Conservation (phyloP, 2,329 filamentous ascomycete genomes). For the Fusarium longipes region DNA sequence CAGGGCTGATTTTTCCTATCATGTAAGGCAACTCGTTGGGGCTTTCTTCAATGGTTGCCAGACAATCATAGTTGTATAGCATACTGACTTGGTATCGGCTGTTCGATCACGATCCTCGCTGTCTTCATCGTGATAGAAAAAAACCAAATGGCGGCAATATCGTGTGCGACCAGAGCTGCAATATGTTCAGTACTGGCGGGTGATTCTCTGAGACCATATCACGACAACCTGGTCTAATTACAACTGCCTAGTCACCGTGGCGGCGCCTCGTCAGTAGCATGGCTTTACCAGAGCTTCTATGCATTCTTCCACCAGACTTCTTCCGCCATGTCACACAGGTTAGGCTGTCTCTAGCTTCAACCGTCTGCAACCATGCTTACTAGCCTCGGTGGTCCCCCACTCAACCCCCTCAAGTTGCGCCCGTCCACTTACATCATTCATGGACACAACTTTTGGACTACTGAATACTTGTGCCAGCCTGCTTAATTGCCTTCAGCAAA, state of each 20-base stretch:
- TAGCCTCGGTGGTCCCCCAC: constrained; percentile 40
- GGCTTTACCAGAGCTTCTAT: constrained; percentile 41
- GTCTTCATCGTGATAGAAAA: constrained; percentile 35
- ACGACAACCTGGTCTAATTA: constrained; percentile 12
- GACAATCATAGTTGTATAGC: constrained; percentile 20
- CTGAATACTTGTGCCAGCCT: constrained; percentile 20
- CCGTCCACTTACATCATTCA: constrained; percentile 47
- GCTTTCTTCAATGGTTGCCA: constrained; percentile 14
- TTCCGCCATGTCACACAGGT: constrained; percentile 21
- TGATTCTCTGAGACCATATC: constrained; percentile 14
- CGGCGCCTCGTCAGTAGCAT: constrained; percentile 26
- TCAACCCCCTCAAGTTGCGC: constrained; percentile 36
- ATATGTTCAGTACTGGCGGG: constrained; percentile 14
- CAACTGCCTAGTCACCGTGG: constrained; percentile 30
- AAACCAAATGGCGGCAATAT: constrained; percentile 31
- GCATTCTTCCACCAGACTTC: constrained; percentile 46
- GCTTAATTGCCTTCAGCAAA: constrained; percentile 20
- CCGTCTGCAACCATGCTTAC: constrained; percentile 9
- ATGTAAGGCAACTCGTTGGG: constrained; percentile 6
- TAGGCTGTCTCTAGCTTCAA: constrained; percentile 25
- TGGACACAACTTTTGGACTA: constrained; percentile 34
- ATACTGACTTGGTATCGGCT: constrained; percentile 11
- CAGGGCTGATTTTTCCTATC: constrained; percentile 29
- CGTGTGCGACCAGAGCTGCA: constrained; percentile 5
- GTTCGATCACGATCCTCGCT: constrained; percentile 35